Evolutionary conservation across 1,284 basidiomycete genomes (phyloP).

Genomic region (Pseudozyma flocculosa): DNA sequence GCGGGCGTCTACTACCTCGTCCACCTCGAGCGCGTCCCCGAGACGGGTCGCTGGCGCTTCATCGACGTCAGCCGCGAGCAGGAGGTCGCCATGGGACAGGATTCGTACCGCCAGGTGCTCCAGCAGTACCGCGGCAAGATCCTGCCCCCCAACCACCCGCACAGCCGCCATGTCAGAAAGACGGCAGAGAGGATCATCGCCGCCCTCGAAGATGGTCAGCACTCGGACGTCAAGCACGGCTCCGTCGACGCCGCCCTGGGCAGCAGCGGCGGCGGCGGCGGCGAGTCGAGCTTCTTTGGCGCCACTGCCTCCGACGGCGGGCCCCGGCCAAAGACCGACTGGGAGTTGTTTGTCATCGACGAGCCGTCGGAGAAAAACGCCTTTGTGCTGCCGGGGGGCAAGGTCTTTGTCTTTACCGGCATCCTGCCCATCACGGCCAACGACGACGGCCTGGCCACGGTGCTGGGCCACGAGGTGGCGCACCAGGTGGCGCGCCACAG

Average conservation of each 20-base stretch:
- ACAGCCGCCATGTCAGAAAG: conserved; percentile 63
- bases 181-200: conserved; percentile 74
- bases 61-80: conserved; percentile 45
- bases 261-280: no score
- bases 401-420: conserved; percentile 82
- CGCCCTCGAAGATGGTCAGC: conserved; percentile 62
- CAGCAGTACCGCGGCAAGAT: conserved; percentile 66
- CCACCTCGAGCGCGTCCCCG: conserved; percentile 53
- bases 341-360: conserved; percentile 79
- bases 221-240: no score
- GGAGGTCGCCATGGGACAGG: conserved; percentile 59
- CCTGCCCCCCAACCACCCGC: conserved; percentile 70
- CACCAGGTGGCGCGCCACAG: conserved; percentile 64
- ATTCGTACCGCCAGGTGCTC: conserved; percentile 64
- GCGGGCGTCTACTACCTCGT: conserved; percentile 47
- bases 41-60: conserved; percentile 53
- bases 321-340: conserved; percentile 54
- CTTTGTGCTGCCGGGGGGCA: conserved; percentile 71
- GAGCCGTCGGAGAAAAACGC: conserved; percentile 74
- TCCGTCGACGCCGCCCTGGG: no score
- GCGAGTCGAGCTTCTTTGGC: no score
- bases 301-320: not conserved
- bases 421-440: conserved; percentile 78
- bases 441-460: conserved; percentile 80
- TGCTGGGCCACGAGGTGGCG: conserved; percentile 81